Percentiles rank a stretch among this genome's conserved stretches.
Evolutionary conservation across 257 asterid genomes (phyloP).

Genomic region (Penstemon davidsonii): DNA sequence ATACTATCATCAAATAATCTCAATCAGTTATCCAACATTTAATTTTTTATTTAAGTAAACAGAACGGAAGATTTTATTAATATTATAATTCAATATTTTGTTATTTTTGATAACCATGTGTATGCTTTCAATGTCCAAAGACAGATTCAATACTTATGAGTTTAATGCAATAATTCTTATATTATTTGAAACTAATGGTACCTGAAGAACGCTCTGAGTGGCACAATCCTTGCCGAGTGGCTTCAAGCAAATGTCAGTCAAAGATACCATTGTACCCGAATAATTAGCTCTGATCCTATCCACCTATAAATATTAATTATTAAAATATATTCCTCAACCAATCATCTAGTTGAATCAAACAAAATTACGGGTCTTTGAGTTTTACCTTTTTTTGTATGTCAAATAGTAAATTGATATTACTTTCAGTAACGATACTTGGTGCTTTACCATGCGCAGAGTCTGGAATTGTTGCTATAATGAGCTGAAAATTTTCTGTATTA

Average conservation of each 20-base stretch:
- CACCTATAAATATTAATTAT: slow-evolving; percentile 55
- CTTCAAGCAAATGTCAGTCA: slow-evolving; percentile 95
- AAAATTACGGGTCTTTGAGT: neutral
- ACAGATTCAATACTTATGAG: neutral
- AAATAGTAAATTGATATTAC: slow-evolving; percentile 80
- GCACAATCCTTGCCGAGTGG: slow-evolving; percentile 98
- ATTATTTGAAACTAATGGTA: slow-evolving; percentile 22
- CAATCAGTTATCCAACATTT: neutral
- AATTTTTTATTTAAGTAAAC: neutral
- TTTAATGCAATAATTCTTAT: neutral
- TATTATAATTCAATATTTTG: neutral
- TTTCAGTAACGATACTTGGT: slow-evolving; percentile 84
- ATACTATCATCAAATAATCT: slow-evolving; percentile 52
- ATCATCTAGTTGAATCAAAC: neutral
- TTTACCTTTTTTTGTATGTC: slow-evolving; percentile 90
- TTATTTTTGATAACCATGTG: neutral
- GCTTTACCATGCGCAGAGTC: slow-evolving; percentile 60
- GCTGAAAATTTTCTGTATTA: slow-evolving; percentile 60
- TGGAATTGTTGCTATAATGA: slow-evolving; percentile 80
- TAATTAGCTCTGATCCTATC: slow-evolving; percentile 83
- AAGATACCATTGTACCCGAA: slow-evolving; percentile 81
- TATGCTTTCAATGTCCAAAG: neutral
- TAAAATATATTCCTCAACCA: slow-evolving; percentile 4
- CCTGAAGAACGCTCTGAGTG: slow-evolving; percentile 98
- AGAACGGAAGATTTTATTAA: neutral